Percentiles rank a stretch among this genome's conserved stretches.
These are phyloP conservation scores for Pilaira anomala DNA, from an alignment of 192 early-diverging fungal species.

Conservation along the genomic window DNA sequence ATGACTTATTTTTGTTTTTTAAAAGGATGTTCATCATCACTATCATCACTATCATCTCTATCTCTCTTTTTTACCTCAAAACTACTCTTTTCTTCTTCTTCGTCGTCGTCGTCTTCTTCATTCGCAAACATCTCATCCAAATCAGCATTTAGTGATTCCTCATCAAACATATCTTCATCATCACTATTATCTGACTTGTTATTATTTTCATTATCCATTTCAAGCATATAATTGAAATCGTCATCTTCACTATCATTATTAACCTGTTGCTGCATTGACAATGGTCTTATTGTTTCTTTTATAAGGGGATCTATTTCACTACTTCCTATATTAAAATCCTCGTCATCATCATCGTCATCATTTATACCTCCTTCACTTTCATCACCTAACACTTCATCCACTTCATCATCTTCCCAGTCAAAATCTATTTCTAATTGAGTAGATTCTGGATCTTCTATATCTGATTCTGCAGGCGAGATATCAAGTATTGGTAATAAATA, in stretches of 20 bases:
- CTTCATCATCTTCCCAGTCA: conserved; percentile 9
- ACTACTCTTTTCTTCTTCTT: too few species aligned
- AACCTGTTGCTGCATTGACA: neutral
- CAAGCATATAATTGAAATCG: neutral
- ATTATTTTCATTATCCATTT: neutral
- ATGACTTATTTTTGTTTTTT: too few species aligned
- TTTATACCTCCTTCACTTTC: conserved; percentile 28
- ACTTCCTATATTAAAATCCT: neutral
- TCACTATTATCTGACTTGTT: neutral
- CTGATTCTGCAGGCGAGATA: conserved; percentile 22
- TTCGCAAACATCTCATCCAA: conserved; percentile 1
- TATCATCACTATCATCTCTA: too few species aligned
- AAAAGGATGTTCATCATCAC: too few species aligned
- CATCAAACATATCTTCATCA: conserved; percentile 4
- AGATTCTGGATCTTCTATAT: conserved; percentile 41
- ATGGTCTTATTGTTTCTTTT: neutral
- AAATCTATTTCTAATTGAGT: conserved; percentile 20
- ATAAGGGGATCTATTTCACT: neutral
- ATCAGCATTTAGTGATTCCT: neutral
- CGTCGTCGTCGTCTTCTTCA: too few species aligned
- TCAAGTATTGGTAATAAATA: conserved; percentile 46
- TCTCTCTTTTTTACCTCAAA: too few species aligned
- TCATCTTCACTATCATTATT: neutral
- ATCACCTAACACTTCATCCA: conserved; percentile 11
- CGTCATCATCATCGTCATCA: neutral